phyloP scores from a whole-genome alignment of 2,329 filamentous ascomycete species.

The Claviceps humidiphila region DNA sequence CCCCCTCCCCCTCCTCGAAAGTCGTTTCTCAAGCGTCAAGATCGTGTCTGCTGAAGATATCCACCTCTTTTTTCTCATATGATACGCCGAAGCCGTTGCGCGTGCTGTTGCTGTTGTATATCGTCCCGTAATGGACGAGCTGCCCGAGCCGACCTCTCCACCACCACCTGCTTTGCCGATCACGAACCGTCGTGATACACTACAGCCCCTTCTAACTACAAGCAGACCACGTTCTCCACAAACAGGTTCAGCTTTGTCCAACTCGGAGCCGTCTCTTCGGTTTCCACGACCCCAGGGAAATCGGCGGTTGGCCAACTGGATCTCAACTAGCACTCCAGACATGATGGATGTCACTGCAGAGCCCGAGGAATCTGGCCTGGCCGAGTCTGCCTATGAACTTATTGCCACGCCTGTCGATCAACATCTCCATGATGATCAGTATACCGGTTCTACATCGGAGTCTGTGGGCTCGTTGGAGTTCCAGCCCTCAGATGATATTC shows the following conservation, averaged over 20 bases:
- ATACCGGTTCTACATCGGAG: conserved; percentile 33
- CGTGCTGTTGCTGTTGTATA: conserved; percentile 8
- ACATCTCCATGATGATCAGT: conserved; percentile 36
- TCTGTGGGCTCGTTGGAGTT: conserved; percentile 38
- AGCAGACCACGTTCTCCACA: conserved; percentile 8
- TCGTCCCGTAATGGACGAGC: conserved; percentile 40
- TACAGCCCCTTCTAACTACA: conserved; percentile 13
- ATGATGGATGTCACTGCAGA: conserved; percentile 36
- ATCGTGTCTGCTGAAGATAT: background rate
- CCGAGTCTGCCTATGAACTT: conserved; percentile 45
- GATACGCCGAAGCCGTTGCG: conserved; percentile 10
- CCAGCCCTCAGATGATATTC: conserved; percentile 36
- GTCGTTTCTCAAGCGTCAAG: background rate
- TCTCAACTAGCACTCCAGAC: conserved; percentile 43
- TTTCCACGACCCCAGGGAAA: conserved; percentile 45
- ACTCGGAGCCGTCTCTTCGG: conserved; percentile 37
- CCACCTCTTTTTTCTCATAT: conserved; percentile 8
- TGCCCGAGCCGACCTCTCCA: conserved; percentile 18
- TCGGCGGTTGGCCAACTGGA: conserved; percentile 43
- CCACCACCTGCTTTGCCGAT: conserved; percentile 13
- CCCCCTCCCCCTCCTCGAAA: background rate
- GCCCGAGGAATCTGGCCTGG: conserved; percentile 36
- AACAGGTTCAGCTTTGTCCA: conserved; percentile 16
- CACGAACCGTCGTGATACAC: conserved; percentile 16
- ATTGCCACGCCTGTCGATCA: conserved; percentile 36